Conservation (phyloP, 768 basidiomycete species). For the Xerocomellus dryophilus region DNA sequence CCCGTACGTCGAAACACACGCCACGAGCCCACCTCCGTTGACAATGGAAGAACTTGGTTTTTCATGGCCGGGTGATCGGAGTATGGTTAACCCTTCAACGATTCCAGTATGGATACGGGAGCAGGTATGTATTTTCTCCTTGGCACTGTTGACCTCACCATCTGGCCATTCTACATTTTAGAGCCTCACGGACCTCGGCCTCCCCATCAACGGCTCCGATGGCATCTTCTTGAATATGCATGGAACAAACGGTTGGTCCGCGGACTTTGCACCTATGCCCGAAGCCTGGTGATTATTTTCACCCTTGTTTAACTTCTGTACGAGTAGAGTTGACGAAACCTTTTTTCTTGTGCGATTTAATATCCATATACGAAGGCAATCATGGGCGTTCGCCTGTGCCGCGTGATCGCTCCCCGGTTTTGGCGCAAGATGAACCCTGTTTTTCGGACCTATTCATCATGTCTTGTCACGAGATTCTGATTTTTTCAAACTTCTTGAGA, state of each 20-base stretch:
- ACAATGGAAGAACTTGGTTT: slow-evolving; percentile 86
- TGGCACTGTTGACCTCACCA: not conserved
- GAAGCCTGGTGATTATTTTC: slow-evolving; percentile 70
- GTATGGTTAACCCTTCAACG: slow-evolving; percentile 71
- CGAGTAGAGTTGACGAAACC: slow-evolving; percentile 21
- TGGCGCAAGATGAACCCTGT: not conserved
- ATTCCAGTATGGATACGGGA: slow-evolving; percentile 94
- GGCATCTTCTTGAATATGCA: slow-evolving; percentile 81
- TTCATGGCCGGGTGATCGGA: slow-evolving; percentile 61
- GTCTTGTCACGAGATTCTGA: slow-evolving; percentile 1
- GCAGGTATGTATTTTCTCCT: slow-evolving; percentile 51
- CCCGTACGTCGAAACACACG: slow-evolving; percentile 53
- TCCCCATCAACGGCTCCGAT: slow-evolving; percentile 90
- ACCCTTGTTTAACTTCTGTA: slow-evolving; percentile 14
- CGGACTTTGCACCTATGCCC: slow-evolving; percentile 72
- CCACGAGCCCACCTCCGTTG: slow-evolving; percentile 55
- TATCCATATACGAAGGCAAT: slow-evolving; percentile 21
- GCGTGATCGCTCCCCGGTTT: slow-evolving; percentile 13
- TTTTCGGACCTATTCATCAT: not conserved
- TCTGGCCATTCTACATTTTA: slow-evolving; percentile 30
- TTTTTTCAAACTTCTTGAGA: not conserved
- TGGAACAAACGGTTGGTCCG: slow-evolving; percentile 70
- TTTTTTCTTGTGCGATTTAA: slow-evolving; percentile 18
- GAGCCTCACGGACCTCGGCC: slow-evolving; percentile 84
- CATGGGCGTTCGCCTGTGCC: slow-evolving; percentile 13